Base-by-base conservation (phyloP, 1,284 basidiomycete genomes). In the Ceratobasidium sp. region DNA sequence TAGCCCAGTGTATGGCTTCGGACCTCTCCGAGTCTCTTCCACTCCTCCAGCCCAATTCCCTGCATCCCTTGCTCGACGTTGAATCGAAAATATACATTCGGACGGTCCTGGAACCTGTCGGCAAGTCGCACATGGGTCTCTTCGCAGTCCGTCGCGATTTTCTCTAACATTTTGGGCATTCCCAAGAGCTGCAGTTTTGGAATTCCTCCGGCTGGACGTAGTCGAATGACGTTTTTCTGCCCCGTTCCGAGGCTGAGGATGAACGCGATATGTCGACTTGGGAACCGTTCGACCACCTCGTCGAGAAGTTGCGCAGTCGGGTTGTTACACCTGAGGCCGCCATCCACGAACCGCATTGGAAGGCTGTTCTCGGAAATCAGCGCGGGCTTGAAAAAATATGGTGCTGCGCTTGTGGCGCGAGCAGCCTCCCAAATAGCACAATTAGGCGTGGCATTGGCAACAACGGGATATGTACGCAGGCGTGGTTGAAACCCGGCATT, bases 51-150 rank as follows among this genome's bases (percentile, higher is more conserved):
- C 31, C 41, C 49, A 13, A 66, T 24, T 9, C 46, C 46, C 19
- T 66, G 64, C n/a, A 53, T 66, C 13, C 64, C 64, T 27, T 66
- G 49, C 24, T 53, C 48, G 24, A 66, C 64, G 39, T 66, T 66
- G 29, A 66, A 37, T 16, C 62, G 16, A 19, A 64, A 43, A 43
- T 64, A 64, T 13, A 64, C 62, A 27, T 64, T 46, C 14, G 58
- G 24, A 22, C n/a, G 41, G 43, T 48, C 24, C 59, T 29, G 37
- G 9, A 64, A 48, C 29, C 46, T 1, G n/a, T 31, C 27, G 43
- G 2, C 41, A 64, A 43, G 13, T 64, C 29, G 11, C 22, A 2
- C 27, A 46, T 46, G 22, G 1, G 31, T 46, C 16, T 22, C 41
- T 41, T 64, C 62, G 27, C 62, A 64, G 27, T 64, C 62, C 7